These are phyloP conservation scores for Mycena kentingensis DNA, from an alignment of 768 basidiomycete genomes.

Conservation along the genomic window DNA sequence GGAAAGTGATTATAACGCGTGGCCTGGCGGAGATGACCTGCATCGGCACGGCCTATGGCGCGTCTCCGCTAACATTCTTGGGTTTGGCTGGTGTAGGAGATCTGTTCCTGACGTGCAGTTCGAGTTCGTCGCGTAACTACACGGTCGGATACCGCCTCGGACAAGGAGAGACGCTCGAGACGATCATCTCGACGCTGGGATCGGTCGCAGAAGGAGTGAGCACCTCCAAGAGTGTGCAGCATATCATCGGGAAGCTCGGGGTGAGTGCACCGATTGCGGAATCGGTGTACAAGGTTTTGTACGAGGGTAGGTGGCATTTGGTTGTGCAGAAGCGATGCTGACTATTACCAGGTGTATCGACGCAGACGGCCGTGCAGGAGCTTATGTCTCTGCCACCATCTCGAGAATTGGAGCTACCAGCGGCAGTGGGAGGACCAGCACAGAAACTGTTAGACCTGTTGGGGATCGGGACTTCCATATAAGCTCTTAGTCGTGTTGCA, in stretches of 20 bases:
- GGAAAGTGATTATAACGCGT: conserved; percentile 74
- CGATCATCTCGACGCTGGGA: conserved; percentile 76
- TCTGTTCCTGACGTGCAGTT: conserved; percentile 87
- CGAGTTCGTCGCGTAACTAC: conserved; percentile 84
- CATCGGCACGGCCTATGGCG: conserved; percentile 86
- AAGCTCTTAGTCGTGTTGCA: neutral
- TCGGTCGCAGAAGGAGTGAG: conserved; percentile 89
- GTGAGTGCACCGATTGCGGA: conserved; percentile 77
- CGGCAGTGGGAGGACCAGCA: conserved; percentile 64
- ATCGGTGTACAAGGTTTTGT: conserved; percentile 75
- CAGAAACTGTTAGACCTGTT: conserved; percentile 66
- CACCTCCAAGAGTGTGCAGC: conserved; percentile 78
- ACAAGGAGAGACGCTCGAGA: conserved; percentile 74
- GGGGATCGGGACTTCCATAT: conserved; percentile 43
- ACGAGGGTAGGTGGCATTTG: conserved; percentile 55
- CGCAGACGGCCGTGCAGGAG: conserved; percentile 61
- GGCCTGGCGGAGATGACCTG: conserved; percentile 88
- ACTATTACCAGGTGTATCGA: conserved; percentile 56
- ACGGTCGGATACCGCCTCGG: conserved; percentile 88
- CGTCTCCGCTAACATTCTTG: conserved; percentile 83
- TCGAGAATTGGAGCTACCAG: conserved; percentile 73
- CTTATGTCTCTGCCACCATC: conserved; percentile 75
- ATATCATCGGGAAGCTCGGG: conserved; percentile 72
- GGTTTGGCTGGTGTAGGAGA: conserved; percentile 87
- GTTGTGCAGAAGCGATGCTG: conserved; percentile 17